Percentiles rank a stretch among this genome's conserved stretches.
Evolutionary conservation across 768 basidiomycete species (phyloP).

Genomic region (Boletus pseudopeckii): DNA sequence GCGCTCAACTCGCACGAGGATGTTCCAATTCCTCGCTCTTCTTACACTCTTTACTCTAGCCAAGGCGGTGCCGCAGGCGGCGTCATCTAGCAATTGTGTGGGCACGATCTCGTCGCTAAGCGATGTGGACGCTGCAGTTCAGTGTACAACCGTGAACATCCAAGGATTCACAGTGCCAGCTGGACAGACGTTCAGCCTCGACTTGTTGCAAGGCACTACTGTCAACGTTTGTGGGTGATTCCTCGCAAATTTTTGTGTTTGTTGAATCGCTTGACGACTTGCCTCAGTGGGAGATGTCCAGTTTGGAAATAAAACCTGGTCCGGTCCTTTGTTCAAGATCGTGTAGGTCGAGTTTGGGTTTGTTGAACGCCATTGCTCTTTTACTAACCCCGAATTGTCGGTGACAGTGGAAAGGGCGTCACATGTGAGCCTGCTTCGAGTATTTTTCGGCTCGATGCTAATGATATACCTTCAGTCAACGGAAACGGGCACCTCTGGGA

Average conservation of each 20-base stretch:
- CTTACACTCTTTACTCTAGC: conserved; percentile 17
- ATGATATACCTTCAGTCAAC: conserved; percentile 25
- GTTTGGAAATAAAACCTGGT: conserved; percentile 53
- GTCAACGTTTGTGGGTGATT: conserved; percentile 55
- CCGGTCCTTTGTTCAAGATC: conserved; percentile 52
- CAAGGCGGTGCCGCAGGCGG: conserved; percentile 14
- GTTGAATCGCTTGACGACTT: not conserved
- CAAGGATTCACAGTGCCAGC: conserved; percentile 55
- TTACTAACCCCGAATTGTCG: not conserved
- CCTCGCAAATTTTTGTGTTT: not conserved
- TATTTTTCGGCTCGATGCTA: not conserved
- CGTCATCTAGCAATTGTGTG: conserved; percentile 32
- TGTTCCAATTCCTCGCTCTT: conserved; percentile 9
- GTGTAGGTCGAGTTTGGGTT: conserved; percentile 31
- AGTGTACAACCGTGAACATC: conserved; percentile 58
- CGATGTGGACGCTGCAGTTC: conserved; percentile 49
- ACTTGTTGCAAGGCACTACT: conserved; percentile 45
- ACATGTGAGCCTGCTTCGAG: conserved; percentile 38
- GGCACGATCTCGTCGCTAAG: conserved; percentile 53
- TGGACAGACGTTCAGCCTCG: conserved; percentile 47
- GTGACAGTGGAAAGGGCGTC: conserved; percentile 43
- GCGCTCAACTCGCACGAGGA: conserved; percentile 1
- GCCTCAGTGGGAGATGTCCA: conserved; percentile 52
- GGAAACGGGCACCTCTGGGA: conserved; percentile 41
- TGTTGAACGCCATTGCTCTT: not conserved